Percentiles rank a stretch among this genome's conserved stretches.
Evolutionary conservation across 2,329 filamentous ascomycete species (phyloP).

Genomic region (Aspergillus cejpii): DNA sequence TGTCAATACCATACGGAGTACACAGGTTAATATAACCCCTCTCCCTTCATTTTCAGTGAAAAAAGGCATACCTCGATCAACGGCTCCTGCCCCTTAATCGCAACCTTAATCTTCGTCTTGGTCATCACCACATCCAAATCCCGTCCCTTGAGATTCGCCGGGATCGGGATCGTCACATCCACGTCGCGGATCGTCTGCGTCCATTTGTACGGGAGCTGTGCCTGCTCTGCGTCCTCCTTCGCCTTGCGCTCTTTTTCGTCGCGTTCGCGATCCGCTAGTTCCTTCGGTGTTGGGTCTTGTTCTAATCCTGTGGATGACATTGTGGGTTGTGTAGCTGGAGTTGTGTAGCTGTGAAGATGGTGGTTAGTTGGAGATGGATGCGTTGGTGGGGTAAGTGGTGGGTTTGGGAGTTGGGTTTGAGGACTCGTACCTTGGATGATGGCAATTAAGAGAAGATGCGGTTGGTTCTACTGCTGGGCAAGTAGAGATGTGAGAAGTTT

Average conservation of each 20-base stretch:
- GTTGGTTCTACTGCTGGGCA: too few species aligned
- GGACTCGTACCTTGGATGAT: neutral
- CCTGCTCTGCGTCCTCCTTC: slow-evolving; percentile 81
- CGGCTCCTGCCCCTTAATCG: slow-evolving; percentile 79
- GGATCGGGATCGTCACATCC: slow-evolving; percentile 69
- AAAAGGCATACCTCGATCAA: slow-evolving; percentile 60
- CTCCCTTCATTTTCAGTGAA: neutral
- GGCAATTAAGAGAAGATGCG: too few species aligned
- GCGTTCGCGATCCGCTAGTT: slow-evolving; percentile 46
- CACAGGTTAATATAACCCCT: slow-evolving; percentile 7
- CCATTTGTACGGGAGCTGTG: slow-evolving; percentile 93
- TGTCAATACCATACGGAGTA: slow-evolving; percentile 34
- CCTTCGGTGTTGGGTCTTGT: slow-evolving; percentile 24
- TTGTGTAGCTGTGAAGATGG: slow-evolving; percentile 1
- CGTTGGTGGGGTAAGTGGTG: neutral
- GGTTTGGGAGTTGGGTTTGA: neutral
- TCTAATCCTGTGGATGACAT: slow-evolving; percentile 31
- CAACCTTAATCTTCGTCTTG: slow-evolving; percentile 69
- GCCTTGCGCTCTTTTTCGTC: slow-evolving; percentile 55
- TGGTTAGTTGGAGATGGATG: neutral
- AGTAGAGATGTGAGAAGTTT: too few species aligned
- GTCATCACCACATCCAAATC: slow-evolving; percentile 80
- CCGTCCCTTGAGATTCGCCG: slow-evolving; percentile 73
- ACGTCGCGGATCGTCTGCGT: slow-evolving; percentile 85
- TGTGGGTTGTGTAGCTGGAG: slow-evolving; percentile 2